Evolutionary conservation across 768 basidiomycete species (phyloP).

Genomic region (Wakefieldia striispora): DNA sequence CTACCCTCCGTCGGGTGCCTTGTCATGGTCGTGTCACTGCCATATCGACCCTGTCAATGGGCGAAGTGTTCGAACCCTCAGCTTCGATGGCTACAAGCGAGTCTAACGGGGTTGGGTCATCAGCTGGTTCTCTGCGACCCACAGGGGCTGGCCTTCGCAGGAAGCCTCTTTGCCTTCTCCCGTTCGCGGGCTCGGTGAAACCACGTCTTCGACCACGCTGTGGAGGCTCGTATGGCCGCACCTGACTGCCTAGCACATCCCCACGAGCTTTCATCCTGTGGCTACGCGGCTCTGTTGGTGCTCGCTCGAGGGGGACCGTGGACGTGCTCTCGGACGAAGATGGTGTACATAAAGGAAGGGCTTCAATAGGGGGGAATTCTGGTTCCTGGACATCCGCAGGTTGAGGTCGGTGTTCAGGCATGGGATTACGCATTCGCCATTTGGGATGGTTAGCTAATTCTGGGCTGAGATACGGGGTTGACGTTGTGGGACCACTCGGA

Average conservation of each 20-base stretch:
- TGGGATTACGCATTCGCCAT: conserved; percentile 13
- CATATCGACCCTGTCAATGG: background rate
- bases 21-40: background rate
- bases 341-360: conserved; percentile 6
- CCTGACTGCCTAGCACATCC: background rate
- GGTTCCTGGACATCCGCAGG: background rate
- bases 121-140: background rate
- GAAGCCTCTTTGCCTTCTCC: conserved; percentile 4
- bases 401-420: background rate
- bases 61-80: background rate
- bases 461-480: background rate
- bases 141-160: background rate
- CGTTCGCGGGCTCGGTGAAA: background rate
- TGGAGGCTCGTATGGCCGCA: background rate
- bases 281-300: conserved; percentile 10
- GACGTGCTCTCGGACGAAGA: conserved; percentile 10
- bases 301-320: background rate
- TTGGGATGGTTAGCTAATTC: conserved; percentile 13
- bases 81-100: background rate
- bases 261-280: background rate
- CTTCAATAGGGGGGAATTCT: conserved; percentile 17
- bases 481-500: background rate
- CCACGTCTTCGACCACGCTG: conserved; percentile 5
- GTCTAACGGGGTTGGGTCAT: background rate
- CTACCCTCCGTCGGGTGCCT: background rate